A percentile compares a stretch with the other conserved stretches of the same genome.
phyloP scores from a whole-genome alignment of 768 basidiomycete species.

The Coprinopsis marcescibilis region DNA sequence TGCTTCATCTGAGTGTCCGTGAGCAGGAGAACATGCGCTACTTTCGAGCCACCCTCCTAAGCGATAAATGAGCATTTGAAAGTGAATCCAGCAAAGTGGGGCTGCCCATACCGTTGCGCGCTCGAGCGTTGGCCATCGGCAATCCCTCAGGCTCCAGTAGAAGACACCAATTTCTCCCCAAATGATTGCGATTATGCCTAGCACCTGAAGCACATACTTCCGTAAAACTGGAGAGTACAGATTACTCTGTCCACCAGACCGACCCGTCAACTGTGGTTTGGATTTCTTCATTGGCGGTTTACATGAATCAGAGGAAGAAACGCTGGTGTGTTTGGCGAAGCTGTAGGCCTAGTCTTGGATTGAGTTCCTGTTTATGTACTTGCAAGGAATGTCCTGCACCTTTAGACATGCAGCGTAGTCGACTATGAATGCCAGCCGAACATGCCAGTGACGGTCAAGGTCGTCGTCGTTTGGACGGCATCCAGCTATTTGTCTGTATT shows the following conservation, averaged over 20 bases:
- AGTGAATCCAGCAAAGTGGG: not conserved
- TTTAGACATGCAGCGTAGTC: too few species aligned
- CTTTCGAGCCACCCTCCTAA: slow-evolving; percentile 17
- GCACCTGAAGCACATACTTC: slow-evolving; percentile 39
- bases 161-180: slow-evolving; percentile 63
- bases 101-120: slow-evolving; percentile 19
- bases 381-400: not conserved
- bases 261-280: not conserved
- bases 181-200: slow-evolving; percentile 53
- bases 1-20: slow-evolving; percentile 63
- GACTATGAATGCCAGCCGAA: too few species aligned
- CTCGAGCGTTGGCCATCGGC: slow-evolving; percentile 51
- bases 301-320: too few species aligned
- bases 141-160: slow-evolving; percentile 51
- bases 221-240: slow-evolving; percentile 25
- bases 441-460: too few species aligned
- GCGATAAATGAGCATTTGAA: too few species aligned
- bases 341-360: too few species aligned
- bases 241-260: slow-evolving; percentile 7
- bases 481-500: not conserved
- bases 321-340: too few species aligned
- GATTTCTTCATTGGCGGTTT: not conserved
- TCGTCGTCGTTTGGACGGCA: not conserved
- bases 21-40: slow-evolving; percentile 57
- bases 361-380: not conserved